Percentiles rank a stretch among this genome's conserved stretches.
phyloP scores from a whole-genome alignment of 2,329 filamentous ascomycete species.

The Exophiala sideris region DNA sequence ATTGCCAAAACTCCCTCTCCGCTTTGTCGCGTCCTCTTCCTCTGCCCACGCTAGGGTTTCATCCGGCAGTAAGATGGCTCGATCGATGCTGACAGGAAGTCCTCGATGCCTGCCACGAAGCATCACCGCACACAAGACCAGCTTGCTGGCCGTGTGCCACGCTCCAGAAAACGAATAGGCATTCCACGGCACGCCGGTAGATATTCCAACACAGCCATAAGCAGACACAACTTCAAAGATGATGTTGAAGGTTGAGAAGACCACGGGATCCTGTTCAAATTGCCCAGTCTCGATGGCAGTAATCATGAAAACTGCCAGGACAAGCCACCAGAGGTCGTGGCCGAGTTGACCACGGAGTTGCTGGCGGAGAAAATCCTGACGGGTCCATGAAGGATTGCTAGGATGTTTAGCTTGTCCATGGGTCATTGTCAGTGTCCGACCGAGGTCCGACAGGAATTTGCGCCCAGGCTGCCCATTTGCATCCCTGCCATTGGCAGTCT shows the following conservation, averaged over 20 bases:
- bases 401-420: not conserved
- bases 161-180: slow-evolving; percentile 48
- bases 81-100: slow-evolving; percentile 54
- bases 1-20: slow-evolving; percentile 4
- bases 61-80: slow-evolving; percentile 40
- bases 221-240: slow-evolving; percentile 46
- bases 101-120: slow-evolving; percentile 54
- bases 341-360: slow-evolving; percentile 64
- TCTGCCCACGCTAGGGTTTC: slow-evolving; percentile 41
- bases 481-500: not conserved
- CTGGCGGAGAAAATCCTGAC: slow-evolving; percentile 50
- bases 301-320: slow-evolving; percentile 59
- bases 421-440: slow-evolving; percentile 13
- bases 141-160: slow-evolving; percentile 51
- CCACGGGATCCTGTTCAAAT: slow-evolving; percentile 50
- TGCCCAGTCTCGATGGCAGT: slow-evolving; percentile 58
- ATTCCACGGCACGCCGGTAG: slow-evolving; percentile 43
- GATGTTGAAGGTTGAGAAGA: slow-evolving; percentile 59
- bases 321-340: slow-evolving; percentile 66
- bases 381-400: slow-evolving; percentile 31
- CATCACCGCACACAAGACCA: slow-evolving; percentile 56
- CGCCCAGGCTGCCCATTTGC: not conserved
- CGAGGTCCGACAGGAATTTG: slow-evolving; percentile 11
- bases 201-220: slow-evolving; percentile 45
- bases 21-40: slow-evolving; percentile 38